These are phyloP conservation scores for Xerocomellus amylosporus DNA, from an alignment of 768 basidiomycete genomes.

Conservation along the genomic window DNA sequence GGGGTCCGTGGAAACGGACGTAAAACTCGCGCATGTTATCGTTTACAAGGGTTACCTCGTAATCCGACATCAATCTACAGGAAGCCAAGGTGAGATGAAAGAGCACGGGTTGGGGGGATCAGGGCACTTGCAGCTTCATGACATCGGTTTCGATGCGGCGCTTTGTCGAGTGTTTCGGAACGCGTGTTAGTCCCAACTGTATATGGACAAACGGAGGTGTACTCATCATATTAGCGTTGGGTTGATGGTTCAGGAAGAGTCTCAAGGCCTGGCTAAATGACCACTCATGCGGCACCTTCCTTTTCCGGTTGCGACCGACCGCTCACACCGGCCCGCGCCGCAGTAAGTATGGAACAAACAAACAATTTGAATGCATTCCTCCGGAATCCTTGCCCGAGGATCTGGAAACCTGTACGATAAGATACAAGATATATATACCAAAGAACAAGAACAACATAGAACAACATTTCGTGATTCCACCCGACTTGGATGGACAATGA, in stretches of 20 bases:
- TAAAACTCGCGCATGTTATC: conserved; percentile 99
- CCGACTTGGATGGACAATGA: not conserved
- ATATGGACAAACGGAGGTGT: conserved; percentile 21
- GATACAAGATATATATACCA: conserved; percentile 25
- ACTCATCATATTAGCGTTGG: conserved; percentile 59
- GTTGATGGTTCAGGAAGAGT: conserved; percentile 13
- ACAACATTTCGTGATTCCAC: conserved; percentile 10
- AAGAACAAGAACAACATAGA: conserved; percentile 8
- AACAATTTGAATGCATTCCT: not conserved
- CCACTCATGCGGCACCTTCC: conserved; percentile 17
- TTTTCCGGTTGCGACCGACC: conserved; percentile 18
- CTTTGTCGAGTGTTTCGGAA: conserved; percentile 67
- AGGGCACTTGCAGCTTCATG: conserved; percentile 86
- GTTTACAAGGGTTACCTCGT: conserved; percentile 95
- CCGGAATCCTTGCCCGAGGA: conserved; percentile 15
- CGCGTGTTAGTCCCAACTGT: conserved; percentile 28
- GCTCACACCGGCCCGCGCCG: not conserved
- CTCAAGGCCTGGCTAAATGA: conserved; percentile 16
- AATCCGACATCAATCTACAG: conserved; percentile 93
- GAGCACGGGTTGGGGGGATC: not conserved
- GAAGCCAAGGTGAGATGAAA: conserved; percentile 9
- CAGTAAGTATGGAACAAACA: not conserved
- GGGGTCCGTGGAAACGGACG: conserved; percentile 90
- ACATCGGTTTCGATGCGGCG: conserved; percentile 98
- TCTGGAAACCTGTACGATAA: conserved; percentile 2